Evolutionary conservation across 2,329 filamentous ascomycete species (phyloP), one percentile per base, ranked within the genome.

Genomic region (Leptographium wingfieldii): DNA sequence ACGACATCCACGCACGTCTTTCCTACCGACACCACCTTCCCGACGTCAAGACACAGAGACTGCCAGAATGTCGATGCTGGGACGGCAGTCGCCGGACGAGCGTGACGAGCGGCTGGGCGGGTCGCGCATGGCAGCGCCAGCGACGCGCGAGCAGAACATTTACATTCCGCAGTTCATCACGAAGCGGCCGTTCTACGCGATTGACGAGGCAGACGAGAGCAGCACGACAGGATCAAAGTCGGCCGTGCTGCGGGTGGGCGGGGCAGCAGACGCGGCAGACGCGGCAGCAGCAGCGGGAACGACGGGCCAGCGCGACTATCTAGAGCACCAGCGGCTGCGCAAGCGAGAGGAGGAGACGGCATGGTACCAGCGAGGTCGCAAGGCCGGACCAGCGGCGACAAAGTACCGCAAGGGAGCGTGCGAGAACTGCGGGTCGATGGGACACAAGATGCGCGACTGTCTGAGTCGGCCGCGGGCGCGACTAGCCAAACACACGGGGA

Each of bases 131-230:
- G 52, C 52, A 55, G 59, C 63, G 29, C 59, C 63, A 12, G 57
- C 63, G 48, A 59, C 59, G 59, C 95, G 95, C 72, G 91, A 95
- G 73, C 90, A 94, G 73, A 99, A 99, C 80, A 86, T 96, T 72
- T 99, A 99, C 79, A 99, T 99, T 69, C 94, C 94, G 6, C 85
- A 89, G 59, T 99, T 96, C 80, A 99, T 99, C 76, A 92, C 91
- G 67, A 96, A 96, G 73, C 92, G 95, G 67, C 94, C 94, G 5
- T 99, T 99, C 75, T 99, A 97, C 73, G 85, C 95, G 59, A 84
- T 82, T 68, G 85, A 88, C 67, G 89, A 91, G 69, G 27, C 62
- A 0, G 62, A 65, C 40, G 53, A 56, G 9, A 59, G 14, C 38
- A 14, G 31, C 9, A 40, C 43, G 6, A 86, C 38, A 58, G 57